phyloP scores from a whole-genome alignment of 2,329 filamentous ascomycete genomes.

The Metarhizium rileyi region DNA sequence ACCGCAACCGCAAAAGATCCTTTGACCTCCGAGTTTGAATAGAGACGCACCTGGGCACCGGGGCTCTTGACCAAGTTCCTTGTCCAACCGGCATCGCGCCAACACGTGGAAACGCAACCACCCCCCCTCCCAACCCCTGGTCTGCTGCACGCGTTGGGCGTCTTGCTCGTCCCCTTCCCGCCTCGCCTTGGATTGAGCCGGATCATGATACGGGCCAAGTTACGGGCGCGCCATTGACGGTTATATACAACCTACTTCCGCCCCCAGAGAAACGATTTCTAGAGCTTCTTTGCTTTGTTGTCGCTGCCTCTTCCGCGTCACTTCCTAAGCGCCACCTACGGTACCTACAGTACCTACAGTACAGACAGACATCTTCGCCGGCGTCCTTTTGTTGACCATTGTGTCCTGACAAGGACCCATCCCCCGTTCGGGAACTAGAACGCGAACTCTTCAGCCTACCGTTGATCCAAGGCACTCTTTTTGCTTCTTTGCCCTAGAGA shows the following conservation, averaged over 20 bases:
- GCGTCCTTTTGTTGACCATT: not conserved
- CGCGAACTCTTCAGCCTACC: slow-evolving; percentile 1
- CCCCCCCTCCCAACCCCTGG: too few relatives aligned
- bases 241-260: slow-evolving; percentile 2
- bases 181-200: not conserved
- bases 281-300: not conserved
- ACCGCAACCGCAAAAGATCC: not conserved
- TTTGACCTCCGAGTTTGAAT: too few relatives aligned
- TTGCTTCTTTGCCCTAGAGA: not conserved
- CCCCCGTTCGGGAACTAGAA: not conserved
- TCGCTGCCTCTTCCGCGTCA: not conserved
- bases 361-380: too few relatives aligned
- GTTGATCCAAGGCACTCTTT: not conserved
- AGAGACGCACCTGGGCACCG: not conserved
- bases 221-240: not conserved
- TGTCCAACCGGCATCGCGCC: slow-evolving; percentile 5
- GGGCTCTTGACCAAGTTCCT: not conserved
- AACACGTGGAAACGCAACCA: slow-evolving; percentile 6
- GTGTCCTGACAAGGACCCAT: not conserved
- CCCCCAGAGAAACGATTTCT: not conserved
- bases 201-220: not conserved
- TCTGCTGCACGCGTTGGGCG: slow-evolving; percentile 4
- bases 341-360: too few relatives aligned
- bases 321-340: not conserved
- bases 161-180: slow-evolving; percentile 1